Evolutionary conservation across 106 monocot species (phyloP), one percentile per base, ranked within the genome.

Genomic region (Amphibolis antarctica): DNA sequence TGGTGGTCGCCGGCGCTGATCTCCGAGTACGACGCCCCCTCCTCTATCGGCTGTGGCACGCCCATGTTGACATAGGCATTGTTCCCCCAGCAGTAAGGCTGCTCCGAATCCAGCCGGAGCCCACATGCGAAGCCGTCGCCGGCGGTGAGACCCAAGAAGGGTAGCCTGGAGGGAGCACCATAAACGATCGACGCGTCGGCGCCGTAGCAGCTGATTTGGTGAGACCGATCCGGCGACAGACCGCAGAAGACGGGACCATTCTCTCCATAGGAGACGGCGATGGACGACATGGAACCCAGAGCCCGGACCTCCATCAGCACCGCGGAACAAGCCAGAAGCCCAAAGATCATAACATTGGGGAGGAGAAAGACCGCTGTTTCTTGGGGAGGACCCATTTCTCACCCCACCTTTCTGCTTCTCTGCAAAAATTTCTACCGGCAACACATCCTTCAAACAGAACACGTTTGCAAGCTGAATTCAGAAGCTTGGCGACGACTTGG

Each of bases 1-100:
- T 99, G 98, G 65, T 87, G 70, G 59, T 99, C 98, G 27, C 98
- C 98, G 10, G 98, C 91, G 36, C 87, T 85, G 72, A 99, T 80
- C 24, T 83, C 75, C 0, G 88, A 83, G 66, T 99, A 99, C n/a
- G 74, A 28, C 0, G 82, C 78, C 0, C 75, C 74, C 53, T 82
- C 81, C 25, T 59, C 57, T 72, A 99, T 91, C 0, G 98, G 98
- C 66, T 91, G 91, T 9, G 91, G 98, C 36, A 88, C 87, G 4
- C 98, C 98, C 74, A 91, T 84, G 65, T 81, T 79, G 29, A 99
- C 85, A 68, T 80, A 91, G 46, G 72, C 66, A 64, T 91, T 88
- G 69, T 85, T 85, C 17, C 98, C 98, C 91, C 98, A 99, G 55
- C 98, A 99, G 66, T 99, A 99, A 12, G 98, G 98, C 66, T 99